phyloP scores from a whole-genome alignment of 108 stramenopile genomes.

The Cylindrotheca closterium region DNA sequence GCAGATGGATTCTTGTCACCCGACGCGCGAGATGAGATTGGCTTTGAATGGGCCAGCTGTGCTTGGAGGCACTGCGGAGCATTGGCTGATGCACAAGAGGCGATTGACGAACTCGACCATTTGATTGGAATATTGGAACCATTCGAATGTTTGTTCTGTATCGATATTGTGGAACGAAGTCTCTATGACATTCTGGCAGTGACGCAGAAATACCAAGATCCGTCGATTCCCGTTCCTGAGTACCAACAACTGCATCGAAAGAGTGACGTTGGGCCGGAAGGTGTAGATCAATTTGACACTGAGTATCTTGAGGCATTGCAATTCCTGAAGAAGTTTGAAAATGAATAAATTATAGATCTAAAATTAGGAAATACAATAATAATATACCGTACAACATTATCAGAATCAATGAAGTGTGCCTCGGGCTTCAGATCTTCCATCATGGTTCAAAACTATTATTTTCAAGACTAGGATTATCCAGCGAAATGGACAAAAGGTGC shows the following conservation, averaged over 20 bases:
- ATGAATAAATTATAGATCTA: neutral
- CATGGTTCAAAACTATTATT: too few species aligned
- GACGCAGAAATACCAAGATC: slow-evolving; percentile 11
- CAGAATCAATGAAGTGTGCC: too few species aligned
- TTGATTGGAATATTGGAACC: slow-evolving; percentile 82
- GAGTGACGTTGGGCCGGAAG: slow-evolving; percentile 34
- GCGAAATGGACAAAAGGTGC: too few species aligned
- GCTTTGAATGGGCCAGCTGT: slow-evolving; percentile 87
- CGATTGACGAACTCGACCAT: slow-evolving; percentile 72
- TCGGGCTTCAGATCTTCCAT: too few species aligned
- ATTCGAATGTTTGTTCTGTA: slow-evolving; percentile 68
- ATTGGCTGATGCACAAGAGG: slow-evolving; percentile 83
- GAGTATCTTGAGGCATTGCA: slow-evolving; percentile 24
- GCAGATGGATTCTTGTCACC: slow-evolving; percentile 21
- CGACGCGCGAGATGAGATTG: slow-evolving; percentile 46
- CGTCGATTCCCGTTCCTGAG: slow-evolving; percentile 12
- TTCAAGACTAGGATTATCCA: too few species aligned
- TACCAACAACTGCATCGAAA: slow-evolving; percentile 38
- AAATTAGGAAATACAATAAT: too few species aligned
- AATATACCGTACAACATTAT: too few species aligned
- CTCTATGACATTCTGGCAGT: slow-evolving; percentile 73
- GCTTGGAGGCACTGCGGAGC: slow-evolving; percentile 87
- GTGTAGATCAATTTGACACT: slow-evolving; percentile 32
- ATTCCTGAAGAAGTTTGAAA: slow-evolving; percentile 14
- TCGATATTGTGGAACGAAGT: slow-evolving; percentile 79